Base-by-base conservation (phyloP, 352 stramenopile genomes). In the Nannochloropsis limnetica region DNA sequence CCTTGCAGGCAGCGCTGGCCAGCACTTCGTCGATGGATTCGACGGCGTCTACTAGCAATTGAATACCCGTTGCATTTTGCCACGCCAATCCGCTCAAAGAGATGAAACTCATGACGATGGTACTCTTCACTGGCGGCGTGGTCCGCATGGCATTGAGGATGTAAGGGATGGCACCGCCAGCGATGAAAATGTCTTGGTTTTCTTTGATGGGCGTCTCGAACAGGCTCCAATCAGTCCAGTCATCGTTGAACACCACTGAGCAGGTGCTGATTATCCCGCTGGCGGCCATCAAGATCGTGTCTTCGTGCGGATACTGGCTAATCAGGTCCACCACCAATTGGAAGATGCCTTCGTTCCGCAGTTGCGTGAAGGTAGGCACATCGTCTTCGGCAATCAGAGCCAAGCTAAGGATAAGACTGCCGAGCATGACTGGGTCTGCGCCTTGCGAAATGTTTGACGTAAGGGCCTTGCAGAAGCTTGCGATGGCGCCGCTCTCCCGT, bases 381-480 rank as follows among this genome's bases (percentile, higher is more conserved):
- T 74, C 61, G n/a, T 74, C 61, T 20, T 74, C 61, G n/a, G 61
- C 61, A 74, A 74, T 25, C 61, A 74, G 61, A 74, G 61, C 61
- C 15, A 74, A 20, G 20, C 61, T 74, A 11, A 74, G 25, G 25
- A 74, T 22, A 25, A 74, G 25, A 29, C 25, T 74, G 3, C 61
- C 61, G 1, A 74, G 25, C 22, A 74, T 15, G n/a, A 74, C 61
- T 25, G 61, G 25, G 2, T 74, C 61, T 22, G 61, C n/a, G 15
- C 22, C 11, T 29, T 15, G 4, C n/a, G n/a, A 31, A 11, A 74
- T 74, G 25, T 74, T 25, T 11, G n/a, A 31, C n/a, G 25, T 74
- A 20, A 74, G 25, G 61, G 61, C 61, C 25, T 74, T 25, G n/a
- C n/a, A 9, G 15, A 74, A 29, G 25, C n/a, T 74, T 29, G 61